Evolutionary conservation across 495 filamentous ascomycete genomes (phyloP).

Genomic region (Neurospora sp.): DNA sequence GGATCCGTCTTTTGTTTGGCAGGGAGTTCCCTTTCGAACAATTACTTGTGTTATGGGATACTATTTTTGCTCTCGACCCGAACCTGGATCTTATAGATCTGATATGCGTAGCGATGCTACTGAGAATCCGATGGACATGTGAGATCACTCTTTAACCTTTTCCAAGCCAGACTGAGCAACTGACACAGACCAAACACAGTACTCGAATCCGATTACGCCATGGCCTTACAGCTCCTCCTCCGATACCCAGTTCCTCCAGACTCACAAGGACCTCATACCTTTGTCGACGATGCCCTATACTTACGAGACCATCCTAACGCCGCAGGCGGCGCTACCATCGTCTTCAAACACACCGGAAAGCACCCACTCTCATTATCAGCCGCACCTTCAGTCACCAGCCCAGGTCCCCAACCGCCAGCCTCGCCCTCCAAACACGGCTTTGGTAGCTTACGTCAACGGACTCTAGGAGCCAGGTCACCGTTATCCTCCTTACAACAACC

Average conservation of each 20-base stretch:
- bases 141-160: slow-evolving; percentile 22
- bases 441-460: slow-evolving; percentile 22
- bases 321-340: slow-evolving; percentile 61
- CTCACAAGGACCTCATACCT: slow-evolving; percentile 57
- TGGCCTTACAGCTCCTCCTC: slow-evolving; percentile 67
- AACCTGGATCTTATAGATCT: slow-evolving; percentile 73
- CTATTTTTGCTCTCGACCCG: slow-evolving; percentile 80
- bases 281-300: slow-evolving; percentile 83
- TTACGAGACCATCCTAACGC: slow-evolving; percentile 64
- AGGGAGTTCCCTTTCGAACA: slow-evolving; percentile 87
- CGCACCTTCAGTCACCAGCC: slow-evolving; percentile 19
- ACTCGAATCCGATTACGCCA: slow-evolving; percentile 74
- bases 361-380: not conserved
- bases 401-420: slow-evolving; percentile 14
- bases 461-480: slow-evolving; percentile 34
- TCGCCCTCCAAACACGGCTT: slow-evolving; percentile 6
- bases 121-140: slow-evolving; percentile 88
- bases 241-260: slow-evolving; percentile 63
- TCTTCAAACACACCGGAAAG: slow-evolving; percentile 72
- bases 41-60: slow-evolving; percentile 78
- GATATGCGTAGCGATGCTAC: slow-evolving; percentile 86
- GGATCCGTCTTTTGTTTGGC: slow-evolving; percentile 89
- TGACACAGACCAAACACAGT: slow-evolving; percentile 39
- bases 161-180: not conserved
- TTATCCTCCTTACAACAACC: slow-evolving; percentile 47